Evolutionary conservation across 2,329 filamentous ascomycete species (phyloP).

Genomic region (Fusarium papillatum): DNA sequence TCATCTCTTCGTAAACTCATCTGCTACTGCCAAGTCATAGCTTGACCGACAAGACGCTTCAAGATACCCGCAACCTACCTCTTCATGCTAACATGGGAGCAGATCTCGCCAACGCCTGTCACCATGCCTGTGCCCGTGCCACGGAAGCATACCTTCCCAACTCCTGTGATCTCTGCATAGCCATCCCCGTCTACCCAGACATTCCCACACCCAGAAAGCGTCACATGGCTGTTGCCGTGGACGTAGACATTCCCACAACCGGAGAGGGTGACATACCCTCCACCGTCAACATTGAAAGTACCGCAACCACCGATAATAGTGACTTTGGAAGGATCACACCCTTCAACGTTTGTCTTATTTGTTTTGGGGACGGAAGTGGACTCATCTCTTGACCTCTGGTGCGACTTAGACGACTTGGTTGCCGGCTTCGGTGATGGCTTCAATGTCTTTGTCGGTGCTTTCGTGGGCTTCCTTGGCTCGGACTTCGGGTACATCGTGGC

Average conservation of each 20-base stretch:
- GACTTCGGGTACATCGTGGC: not conserved
- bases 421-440: not conserved
- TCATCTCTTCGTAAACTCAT: not conserved
- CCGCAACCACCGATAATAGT: not conserved
- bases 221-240: not conserved
- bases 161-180: not conserved
- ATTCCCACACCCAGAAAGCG: not conserved
- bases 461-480: not conserved
- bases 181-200: not conserved
- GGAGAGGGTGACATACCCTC: not conserved
- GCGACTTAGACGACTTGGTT: not conserved
- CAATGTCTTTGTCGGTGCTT: not conserved
- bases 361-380: not conserved
- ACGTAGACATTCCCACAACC: not conserved
- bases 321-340: not conserved
- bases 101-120: not conserved
- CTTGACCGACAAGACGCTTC: not conserved
- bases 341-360: not conserved
- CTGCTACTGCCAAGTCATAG: not conserved
- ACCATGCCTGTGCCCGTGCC: not conserved
- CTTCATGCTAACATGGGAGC: not conserved
- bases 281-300: not conserved
- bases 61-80: not conserved
- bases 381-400: not conserved
- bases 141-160: not conserved